phyloP scores from a whole-genome alignment of 768 basidiomycete genomes.

The Infundibulicybe gibba region DNA sequence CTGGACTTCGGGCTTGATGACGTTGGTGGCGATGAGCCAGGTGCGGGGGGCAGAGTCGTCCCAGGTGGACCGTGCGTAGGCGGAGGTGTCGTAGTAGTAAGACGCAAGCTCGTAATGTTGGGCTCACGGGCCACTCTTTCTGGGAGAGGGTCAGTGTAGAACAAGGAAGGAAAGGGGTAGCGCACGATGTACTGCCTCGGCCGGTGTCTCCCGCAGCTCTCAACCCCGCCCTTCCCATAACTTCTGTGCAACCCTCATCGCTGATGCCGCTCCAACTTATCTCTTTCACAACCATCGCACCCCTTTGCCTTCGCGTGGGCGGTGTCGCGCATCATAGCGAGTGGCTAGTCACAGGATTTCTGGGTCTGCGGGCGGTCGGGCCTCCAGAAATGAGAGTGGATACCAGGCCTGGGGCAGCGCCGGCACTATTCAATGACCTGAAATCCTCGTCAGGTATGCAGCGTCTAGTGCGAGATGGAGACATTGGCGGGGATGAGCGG shows the following conservation, averaged over 20 bases:
- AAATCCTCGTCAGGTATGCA: no score
- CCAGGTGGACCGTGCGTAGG: slow-evolving; percentile 66
- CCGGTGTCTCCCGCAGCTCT: no score
- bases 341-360: slow-evolving; percentile 53
- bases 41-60: slow-evolving; percentile 69
- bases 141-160: slow-evolving; percentile 18
- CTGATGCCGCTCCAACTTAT: no score
- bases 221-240: no score
- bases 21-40: slow-evolving; percentile 75
- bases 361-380: slow-evolving; percentile 30
- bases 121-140: slow-evolving; percentile 82
- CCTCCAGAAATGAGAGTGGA: no score
- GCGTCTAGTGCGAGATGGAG: no score
- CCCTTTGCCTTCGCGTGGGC: no score
- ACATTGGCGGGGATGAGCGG: no score
- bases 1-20: slow-evolving; percentile 71
- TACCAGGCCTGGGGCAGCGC: no score
- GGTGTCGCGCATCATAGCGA: slow-evolving; percentile 63
- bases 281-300: no score
- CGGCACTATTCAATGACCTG: no score
- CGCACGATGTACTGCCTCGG: slow-evolving; percentile 85
- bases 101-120: slow-evolving; percentile 67
- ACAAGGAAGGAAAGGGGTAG: slow-evolving; percentile 2
- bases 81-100: slow-evolving; percentile 67
- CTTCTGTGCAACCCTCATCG: no score